phyloP scores from a whole-genome alignment of 352 stramenopile species.

The Globisporangium viniferum region DNA sequence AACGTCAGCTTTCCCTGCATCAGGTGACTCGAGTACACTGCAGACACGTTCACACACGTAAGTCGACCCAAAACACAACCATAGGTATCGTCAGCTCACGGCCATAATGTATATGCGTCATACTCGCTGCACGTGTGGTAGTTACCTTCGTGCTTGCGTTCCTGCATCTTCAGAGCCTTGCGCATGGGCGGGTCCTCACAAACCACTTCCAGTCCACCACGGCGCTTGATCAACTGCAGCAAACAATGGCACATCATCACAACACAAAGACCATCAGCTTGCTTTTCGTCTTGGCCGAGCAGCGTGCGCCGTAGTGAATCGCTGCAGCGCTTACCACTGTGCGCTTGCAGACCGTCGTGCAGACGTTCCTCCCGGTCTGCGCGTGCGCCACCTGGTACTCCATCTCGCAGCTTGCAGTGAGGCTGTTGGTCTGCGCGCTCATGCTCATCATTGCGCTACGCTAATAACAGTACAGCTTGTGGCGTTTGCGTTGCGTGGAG shows the following conservation, averaged over 20 bases:
- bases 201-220: conserved; percentile 51
- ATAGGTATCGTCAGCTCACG: not conserved
- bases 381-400: conserved; percentile 63
- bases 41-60: not conserved
- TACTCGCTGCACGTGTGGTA: not conserved
- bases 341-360: conserved; percentile 34
- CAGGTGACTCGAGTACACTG: conserved; percentile 67
- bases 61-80: not conserved
- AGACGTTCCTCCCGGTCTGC: conserved; percentile 41
- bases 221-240: conserved; percentile 40
- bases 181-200: conserved; percentile 45
- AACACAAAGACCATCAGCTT: too few relatives aligned
- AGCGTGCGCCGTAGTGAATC: too few relatives aligned
- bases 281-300: too few relatives aligned
- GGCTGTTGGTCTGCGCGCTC: not conserved
- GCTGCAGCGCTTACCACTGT: conserved; percentile 22
- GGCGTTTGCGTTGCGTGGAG: not conserved
- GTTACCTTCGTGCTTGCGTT: conserved; percentile 41
- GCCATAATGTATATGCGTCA: not conserved
- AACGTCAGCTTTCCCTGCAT: conserved; percentile 60
- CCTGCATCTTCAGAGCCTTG: conserved; percentile 49
- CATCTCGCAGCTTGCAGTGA: conserved; percentile 31
- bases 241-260: not conserved
- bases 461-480: too few relatives aligned
- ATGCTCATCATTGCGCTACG: not conserved